Evolutionary conservation across 2,329 filamentous ascomycete genomes (phyloP).

Genomic region (Sporothrix dimorphospora): DNA sequence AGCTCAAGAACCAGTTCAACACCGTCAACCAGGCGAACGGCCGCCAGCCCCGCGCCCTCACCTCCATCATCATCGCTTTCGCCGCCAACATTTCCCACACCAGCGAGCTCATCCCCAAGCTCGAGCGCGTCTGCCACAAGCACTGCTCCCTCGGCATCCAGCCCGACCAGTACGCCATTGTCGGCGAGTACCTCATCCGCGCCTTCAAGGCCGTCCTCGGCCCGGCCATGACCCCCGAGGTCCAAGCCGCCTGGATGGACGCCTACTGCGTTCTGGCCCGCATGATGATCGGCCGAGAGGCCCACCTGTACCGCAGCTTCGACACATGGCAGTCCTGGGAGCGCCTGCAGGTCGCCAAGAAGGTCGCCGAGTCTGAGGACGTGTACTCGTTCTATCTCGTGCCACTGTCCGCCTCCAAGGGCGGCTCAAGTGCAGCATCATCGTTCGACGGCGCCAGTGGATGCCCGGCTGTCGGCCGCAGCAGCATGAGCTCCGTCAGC

Average conservation of each 20-base stretch:
- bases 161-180: slow-evolving; percentile 70
- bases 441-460: neutral
- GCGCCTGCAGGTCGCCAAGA: slow-evolving; percentile 66
- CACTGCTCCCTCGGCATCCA: slow-evolving; percentile 71
- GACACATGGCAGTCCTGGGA: slow-evolving; percentile 67
- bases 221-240: slow-evolving; percentile 64
- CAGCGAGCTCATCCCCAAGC: slow-evolving; percentile 56
- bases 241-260: slow-evolving; percentile 68
- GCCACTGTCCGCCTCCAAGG: slow-evolving; percentile 45
- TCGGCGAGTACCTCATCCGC: slow-evolving; percentile 68
- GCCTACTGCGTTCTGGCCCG: slow-evolving; percentile 75
- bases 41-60: slow-evolving; percentile 64
- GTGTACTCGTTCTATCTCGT: slow-evolving; percentile 72
- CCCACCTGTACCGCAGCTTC: slow-evolving; percentile 63
- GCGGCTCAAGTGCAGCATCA: neutral
- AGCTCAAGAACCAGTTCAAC: slow-evolving; percentile 73
- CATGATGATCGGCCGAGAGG: slow-evolving; percentile 70
- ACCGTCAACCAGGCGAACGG: slow-evolving; percentile 64
- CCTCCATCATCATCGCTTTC: slow-evolving; percentile 68
- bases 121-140: slow-evolving; percentile 68
- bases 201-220: slow-evolving; percentile 71
- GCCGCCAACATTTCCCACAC: slow-evolving; percentile 70
- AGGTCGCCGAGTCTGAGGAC: slow-evolving; percentile 67
- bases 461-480: neutral
- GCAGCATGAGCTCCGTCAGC: slow-evolving; percentile 21